phyloP scores from a whole-genome alignment of 495 filamentous ascomycete species.

The Talaromyces proteolyticus region DNA sequence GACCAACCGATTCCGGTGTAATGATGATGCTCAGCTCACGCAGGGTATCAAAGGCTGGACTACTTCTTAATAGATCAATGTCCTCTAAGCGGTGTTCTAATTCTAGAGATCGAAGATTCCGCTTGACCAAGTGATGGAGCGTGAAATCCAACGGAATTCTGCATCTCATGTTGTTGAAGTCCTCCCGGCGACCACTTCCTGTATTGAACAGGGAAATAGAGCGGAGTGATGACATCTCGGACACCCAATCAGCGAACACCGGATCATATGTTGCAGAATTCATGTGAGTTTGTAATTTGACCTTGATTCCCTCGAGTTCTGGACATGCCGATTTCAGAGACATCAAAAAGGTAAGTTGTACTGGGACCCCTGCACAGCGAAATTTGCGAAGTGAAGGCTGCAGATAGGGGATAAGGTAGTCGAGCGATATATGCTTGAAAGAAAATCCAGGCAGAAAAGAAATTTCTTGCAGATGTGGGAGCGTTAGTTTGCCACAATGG shows the following conservation, averaged over 20 bases:
- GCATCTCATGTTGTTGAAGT: not conserved
- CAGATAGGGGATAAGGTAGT: constrained; percentile 1
- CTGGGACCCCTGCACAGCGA: not conserved
- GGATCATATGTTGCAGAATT: not conserved
- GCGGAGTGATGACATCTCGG: not conserved
- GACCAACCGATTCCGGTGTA: not conserved
- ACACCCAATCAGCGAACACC: not conserved
- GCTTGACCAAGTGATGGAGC: not conserved
- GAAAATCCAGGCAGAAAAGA: not conserved
- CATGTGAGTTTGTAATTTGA: not conserved
- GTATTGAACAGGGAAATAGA: not conserved
- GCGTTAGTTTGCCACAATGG: not conserved
- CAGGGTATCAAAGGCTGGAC: not conserved
- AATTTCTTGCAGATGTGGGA: not conserved
- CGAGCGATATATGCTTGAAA: not conserved
- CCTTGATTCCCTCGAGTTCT: not conserved
- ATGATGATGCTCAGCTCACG: not conserved
- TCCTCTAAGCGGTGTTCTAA: not conserved
- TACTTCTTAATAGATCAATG: not conserved
- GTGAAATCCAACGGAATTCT: not conserved
- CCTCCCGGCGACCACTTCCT: not conserved
- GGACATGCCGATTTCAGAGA: not conserved
- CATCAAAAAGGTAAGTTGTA: not conserved
- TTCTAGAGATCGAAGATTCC: not conserved
- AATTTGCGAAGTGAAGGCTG: not conserved